Evolutionary conservation across 139 green algal species (phyloP), one percentile per base, ranked within the genome.

Genomic region (Tetradesmus obliquus): DNA sequence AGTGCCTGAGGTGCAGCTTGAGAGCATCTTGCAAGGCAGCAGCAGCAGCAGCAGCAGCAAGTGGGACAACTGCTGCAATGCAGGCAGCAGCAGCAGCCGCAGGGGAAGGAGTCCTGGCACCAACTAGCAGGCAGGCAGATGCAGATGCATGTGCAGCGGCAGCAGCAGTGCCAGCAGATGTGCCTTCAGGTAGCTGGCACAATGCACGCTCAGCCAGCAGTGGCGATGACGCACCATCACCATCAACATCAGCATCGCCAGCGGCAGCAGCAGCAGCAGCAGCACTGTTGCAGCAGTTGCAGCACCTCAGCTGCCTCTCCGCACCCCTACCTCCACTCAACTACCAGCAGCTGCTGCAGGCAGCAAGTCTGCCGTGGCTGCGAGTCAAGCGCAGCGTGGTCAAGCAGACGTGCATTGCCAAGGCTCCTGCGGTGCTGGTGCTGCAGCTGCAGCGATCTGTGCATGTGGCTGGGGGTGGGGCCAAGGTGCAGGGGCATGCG

Each of bases 391-490:
- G 76, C 7, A 13, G 10, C 69, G 88, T 91, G 22, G 71, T 86
- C 0, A 86, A 87, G 55, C n/a, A 60, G 24, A 87, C 76, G 17
- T 60, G 55, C n/a, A 53, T 91, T 19, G 88, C 79, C 7, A 22
- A 71, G 20, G 15, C 74, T 5, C 88, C 88, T 54, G 20, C 76
- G 2, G 88, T 91, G 22, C 88, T 91, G 54, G 53, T 91, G 76
- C 88, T 91, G 79, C 88, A 91, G 57, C 76, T 91, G 76, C 88
- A 91, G 79, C 80, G 88, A 6, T 66, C 57, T 12, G 55, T 86
- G 76, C n/a, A 87, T 45, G 53, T 53, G 2, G 79, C 5, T 20
- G 88, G 76, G 8, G 15, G 76, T 22, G 3, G 51, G 2, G 55
- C 12, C 0, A 91, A 91, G 88, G 17, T 91, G 19, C 88, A 79